Evolutionary conservation across 768 basidiomycete species (phyloP).

Genomic region (Cystofilobasidium ferigula): DNA sequence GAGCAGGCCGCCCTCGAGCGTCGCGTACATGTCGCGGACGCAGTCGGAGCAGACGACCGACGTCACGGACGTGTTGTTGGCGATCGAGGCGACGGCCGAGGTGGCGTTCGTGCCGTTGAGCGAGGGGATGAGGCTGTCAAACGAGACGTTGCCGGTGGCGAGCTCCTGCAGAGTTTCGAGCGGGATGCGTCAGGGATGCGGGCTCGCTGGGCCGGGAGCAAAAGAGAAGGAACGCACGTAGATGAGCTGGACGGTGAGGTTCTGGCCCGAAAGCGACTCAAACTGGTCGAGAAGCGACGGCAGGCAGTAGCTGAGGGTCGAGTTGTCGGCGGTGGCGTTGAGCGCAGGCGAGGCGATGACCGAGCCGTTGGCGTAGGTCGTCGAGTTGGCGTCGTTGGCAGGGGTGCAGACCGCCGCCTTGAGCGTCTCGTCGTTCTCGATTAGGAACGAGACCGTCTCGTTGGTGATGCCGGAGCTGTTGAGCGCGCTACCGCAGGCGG

Average conservation of each 20-base stretch:
- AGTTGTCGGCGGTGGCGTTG: neutral
- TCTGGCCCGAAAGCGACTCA: neutral
- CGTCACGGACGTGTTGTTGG: neutral
- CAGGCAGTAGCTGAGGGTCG: neutral
- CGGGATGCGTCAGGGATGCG: no score
- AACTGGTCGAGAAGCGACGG: neutral
- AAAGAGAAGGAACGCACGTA: neutral
- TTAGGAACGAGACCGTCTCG: neutral
- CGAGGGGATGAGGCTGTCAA: neutral
- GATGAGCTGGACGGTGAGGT: neutral
- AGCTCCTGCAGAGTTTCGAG: neutral
- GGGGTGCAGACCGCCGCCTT: neutral
- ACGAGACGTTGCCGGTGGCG: constrained; percentile 2
- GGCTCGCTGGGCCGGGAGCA: neutral
- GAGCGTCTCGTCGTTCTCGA: neutral
- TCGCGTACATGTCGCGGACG: neutral
- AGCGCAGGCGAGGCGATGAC: neutral
- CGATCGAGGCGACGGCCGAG: neutral
- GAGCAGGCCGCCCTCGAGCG: neutral
- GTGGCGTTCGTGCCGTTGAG: neutral
- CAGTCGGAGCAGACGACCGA: neutral
- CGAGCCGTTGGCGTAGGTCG: neutral
- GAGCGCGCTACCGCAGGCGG: neutral
- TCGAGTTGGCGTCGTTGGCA: neutral
- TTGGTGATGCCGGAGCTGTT: neutral